Evolutionary conservation across 148 eudicot genomes (phyloP).

Genomic region (Silene latifolia): DNA sequence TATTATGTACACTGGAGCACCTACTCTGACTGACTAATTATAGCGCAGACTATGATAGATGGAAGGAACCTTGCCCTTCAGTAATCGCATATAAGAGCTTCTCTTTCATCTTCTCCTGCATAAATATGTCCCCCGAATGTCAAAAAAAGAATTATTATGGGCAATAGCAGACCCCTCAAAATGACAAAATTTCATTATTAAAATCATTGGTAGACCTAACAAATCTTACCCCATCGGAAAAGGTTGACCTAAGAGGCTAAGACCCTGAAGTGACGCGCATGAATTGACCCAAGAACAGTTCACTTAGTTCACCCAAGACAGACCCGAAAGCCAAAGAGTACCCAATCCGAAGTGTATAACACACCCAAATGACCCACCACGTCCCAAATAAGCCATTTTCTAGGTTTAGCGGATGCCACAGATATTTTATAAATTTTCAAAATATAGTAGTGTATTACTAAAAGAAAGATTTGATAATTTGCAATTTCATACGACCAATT

Average conservation of each 20-base stretch:
- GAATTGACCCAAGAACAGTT: no score
- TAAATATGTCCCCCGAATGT: slow-evolving; percentile 4
- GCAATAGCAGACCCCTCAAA: not conserved
- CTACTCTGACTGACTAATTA: slow-evolving; percentile 39
- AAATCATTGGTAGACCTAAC: no score
- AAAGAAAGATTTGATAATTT: not conserved
- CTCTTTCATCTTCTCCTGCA: slow-evolving; percentile 83
- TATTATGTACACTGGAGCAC: slow-evolving; percentile 27
- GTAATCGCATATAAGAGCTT: slow-evolving; percentile 82
- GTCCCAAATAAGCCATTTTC: not conserved
- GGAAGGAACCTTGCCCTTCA: slow-evolving; percentile 97
- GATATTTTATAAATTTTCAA: not conserved
- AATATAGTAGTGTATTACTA: not conserved
- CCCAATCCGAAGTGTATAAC: no score
- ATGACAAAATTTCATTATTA: no score
- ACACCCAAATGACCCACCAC: not conserved
- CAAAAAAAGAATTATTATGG: not conserved
- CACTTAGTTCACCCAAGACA: no score
- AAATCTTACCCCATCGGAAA: no score
- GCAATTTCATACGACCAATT: no score
- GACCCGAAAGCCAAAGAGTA: no score
- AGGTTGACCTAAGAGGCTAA: no score
- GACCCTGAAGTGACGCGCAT: no score
- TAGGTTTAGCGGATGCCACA: not conserved
- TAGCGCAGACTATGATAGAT: slow-evolving; percentile 58